These are phyloP conservation scores for Setomelanomma holmii DNA, from an alignment of 2,329 filamentous ascomycete genomes.

Conservation along the genomic window DNA sequence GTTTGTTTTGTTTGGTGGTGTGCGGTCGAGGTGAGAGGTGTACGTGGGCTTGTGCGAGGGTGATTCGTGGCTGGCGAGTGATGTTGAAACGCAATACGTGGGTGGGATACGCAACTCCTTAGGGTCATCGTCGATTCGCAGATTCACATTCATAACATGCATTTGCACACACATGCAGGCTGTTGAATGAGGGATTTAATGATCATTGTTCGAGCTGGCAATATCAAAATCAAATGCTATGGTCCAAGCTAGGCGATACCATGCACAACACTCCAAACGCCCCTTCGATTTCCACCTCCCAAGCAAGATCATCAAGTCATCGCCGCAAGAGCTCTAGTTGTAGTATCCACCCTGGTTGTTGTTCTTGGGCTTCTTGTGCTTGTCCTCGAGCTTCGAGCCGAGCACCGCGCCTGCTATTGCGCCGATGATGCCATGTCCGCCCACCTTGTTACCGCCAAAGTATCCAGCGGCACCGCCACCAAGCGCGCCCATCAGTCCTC, in stretches of 20 bases:
- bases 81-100: no score
- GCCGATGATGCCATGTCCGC: slow-evolving; percentile 63
- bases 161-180: no score
- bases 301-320: slow-evolving; percentile 1
- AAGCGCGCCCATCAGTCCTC: slow-evolving; percentile 64
- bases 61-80: no score
- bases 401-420: slow-evolving; percentile 64
- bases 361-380: slow-evolving; percentile 54
- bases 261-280: not conserved
- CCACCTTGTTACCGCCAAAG: slow-evolving; percentile 63
- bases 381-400: slow-evolving; percentile 63
- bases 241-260: not conserved
- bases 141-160: no score
- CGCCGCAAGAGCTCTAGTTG: slow-evolving; percentile 13
- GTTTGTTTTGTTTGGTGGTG: slow-evolving; percentile 2
- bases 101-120: no score
- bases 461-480: slow-evolving; percentile 65
- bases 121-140: no score
- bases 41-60: not conserved
- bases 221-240: not conserved
- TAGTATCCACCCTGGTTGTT: slow-evolving; percentile 2
- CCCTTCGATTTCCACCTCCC: not conserved
- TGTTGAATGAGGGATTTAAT: no score
- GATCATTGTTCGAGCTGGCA: no score
- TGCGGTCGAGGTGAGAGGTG: not conserved